phyloP scores from a whole-genome alignment of 1,139 yeast species.

The Casaregolazyma lundiana region DNA sequence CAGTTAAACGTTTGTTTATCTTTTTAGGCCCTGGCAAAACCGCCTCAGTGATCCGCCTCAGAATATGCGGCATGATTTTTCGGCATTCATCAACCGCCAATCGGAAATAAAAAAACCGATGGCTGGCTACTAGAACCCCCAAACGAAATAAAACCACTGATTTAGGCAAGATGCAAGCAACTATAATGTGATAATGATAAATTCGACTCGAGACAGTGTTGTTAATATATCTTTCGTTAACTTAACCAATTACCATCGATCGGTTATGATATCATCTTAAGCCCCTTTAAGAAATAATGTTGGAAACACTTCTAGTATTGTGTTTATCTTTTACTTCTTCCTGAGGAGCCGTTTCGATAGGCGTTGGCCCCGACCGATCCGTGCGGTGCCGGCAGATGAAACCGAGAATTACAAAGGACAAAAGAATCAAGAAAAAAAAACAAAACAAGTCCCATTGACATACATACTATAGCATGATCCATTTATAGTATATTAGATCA shows the following conservation, averaged over 20 bases:
- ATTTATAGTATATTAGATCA: no score
- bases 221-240: no score
- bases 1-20: no score
- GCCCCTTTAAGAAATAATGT: not conserved
- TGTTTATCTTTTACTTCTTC: not conserved
- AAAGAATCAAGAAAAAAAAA: no score
- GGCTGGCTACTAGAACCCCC: not conserved
- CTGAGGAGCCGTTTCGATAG: not conserved
- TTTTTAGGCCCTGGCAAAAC: no score
- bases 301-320: not conserved
- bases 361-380: not conserved
- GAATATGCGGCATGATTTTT: not conserved
- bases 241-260: not conserved
- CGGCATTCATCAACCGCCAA: not conserved
- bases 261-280: not conserved
- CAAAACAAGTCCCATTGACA: no score
- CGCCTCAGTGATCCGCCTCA: no score
- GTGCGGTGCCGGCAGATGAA: not conserved
- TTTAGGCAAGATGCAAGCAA: not conserved
- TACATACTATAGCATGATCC: no score
- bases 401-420: not conserved
- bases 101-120: conserved; percentile 1
- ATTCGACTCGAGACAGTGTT: no score
- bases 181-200: not conserved
- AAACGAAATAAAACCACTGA: not conserved